Conservation (phyloP, 2,329 filamentous ascomycete species). For the Xylariaceae sp. region DNA sequence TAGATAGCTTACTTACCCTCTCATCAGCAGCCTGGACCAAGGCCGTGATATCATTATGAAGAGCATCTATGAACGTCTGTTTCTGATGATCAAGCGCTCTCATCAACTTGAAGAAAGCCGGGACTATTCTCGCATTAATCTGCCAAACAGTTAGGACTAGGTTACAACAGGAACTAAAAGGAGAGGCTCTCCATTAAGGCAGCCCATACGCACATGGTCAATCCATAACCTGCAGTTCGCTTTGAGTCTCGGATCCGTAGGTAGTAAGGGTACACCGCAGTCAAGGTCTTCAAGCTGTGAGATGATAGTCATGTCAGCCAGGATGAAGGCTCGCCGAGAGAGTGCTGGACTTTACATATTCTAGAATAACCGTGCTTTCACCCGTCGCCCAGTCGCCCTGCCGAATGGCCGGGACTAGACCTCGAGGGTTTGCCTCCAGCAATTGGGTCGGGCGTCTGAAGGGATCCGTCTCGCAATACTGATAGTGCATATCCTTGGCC, state of each 20-base stretch:
- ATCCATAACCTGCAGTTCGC: conserved; percentile 76
- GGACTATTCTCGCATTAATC: conserved; percentile 73
- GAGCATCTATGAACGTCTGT: conserved; percentile 54
- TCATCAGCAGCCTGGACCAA: conserved; percentile 45
- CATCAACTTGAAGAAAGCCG: conserved; percentile 68
- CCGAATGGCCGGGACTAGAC: conserved; percentile 68
- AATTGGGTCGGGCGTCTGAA: conserved; percentile 62
- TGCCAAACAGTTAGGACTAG: conserved; percentile 27
- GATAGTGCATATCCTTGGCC: conserved; percentile 69
- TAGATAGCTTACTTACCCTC: conserved; percentile 26
- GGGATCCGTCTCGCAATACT: conserved; percentile 81
- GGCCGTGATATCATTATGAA: conserved; percentile 58
- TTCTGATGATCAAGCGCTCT: conserved; percentile 56
- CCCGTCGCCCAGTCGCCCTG: conserved; percentile 79
- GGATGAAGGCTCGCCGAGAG: neutral
- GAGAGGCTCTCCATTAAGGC: neutral
- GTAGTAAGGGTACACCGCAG: conserved; percentile 55
- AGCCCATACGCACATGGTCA: conserved; percentile 57
- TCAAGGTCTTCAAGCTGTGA: conserved; percentile 66
- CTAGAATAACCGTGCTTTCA: conserved; percentile 75
- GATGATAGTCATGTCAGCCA: conserved; percentile 4
- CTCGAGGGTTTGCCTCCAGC: conserved; percentile 69
- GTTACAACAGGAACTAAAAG: neutral
- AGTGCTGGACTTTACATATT: conserved; percentile 57
- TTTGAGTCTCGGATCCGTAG: conserved; percentile 57